phyloP scores from a whole-genome alignment of 805 yeast species.

The Suhomyces emberorum region DNA sequence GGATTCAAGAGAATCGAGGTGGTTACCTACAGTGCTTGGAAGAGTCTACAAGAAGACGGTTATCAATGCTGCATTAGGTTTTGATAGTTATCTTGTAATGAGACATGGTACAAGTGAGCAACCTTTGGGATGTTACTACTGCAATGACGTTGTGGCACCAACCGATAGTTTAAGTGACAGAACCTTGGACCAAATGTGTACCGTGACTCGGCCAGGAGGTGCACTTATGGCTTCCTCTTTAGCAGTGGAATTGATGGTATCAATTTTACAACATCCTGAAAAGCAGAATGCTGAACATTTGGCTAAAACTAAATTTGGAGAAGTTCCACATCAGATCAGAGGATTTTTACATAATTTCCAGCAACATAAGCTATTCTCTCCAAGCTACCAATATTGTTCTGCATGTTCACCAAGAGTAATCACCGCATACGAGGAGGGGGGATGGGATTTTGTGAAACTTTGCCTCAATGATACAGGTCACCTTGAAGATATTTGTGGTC shows the following conservation, averaged over 20 bases:
- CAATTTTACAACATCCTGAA: constrained; percentile 65
- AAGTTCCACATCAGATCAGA: constrained; percentile 83
- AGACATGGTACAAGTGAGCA: constrained; percentile 64
- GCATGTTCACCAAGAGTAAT: constrained; percentile 74
- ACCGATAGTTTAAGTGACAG: constrained; percentile 81
- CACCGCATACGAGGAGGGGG: constrained; percentile 44
- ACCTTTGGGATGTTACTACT: constrained; percentile 84
- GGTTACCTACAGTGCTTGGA: constrained; percentile 93
- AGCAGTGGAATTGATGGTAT: constrained; percentile 79
- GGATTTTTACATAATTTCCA: constrained; percentile 74
- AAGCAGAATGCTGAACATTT: constrained; percentile 43
- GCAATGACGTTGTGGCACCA: constrained; percentile 96
- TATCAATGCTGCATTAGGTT: constrained; percentile 91
- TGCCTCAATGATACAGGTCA: constrained; percentile 67
- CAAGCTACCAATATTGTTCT: constrained; percentile 75
- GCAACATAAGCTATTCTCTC: constrained; percentile 63
- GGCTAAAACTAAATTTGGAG: constrained; percentile 52
- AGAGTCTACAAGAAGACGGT: constrained; percentile 66
- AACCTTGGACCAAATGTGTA: constrained; percentile 96
- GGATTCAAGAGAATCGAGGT: constrained; percentile 94
- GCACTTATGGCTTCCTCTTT: constrained; percentile 83
- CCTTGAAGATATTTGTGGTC: constrained; percentile 77
- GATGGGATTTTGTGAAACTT: constrained; percentile 77
- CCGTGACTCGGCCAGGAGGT: constrained; percentile 96
- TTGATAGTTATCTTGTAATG: constrained; percentile 91